A percentile compares a stretch with the other conserved stretches of the same genome.
Evolutionary conservation across 495 filamentous ascomycete genomes (phyloP).

Genomic region (Barbatosphaeria neglecta): DNA sequence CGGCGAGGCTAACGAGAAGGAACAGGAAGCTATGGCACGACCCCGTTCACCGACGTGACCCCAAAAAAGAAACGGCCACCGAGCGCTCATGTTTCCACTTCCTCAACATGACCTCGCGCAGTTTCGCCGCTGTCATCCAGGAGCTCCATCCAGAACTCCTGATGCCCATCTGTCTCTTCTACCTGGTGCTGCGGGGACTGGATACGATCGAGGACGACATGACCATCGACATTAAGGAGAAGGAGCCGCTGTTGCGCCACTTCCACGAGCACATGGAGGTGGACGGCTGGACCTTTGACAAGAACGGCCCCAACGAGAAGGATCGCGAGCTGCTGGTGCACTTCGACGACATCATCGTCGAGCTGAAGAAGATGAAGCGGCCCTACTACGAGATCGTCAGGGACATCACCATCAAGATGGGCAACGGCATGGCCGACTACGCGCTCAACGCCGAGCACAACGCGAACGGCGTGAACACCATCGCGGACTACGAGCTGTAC

Average conservation of each 20-base stretch:
- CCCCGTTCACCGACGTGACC: constrained; percentile 74
- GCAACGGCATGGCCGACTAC: constrained; percentile 97
- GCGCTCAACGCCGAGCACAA: constrained; percentile 70
- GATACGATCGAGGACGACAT: constrained; percentile 99
- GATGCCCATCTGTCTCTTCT: constrained; percentile 85
- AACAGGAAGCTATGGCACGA: constrained; percentile 93
- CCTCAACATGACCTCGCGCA: constrained; percentile 80
- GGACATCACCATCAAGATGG: constrained; percentile 93
- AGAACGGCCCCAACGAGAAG: constrained; percentile 84
- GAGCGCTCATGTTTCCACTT: constrained; percentile 75
- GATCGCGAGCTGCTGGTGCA: constrained; percentile 84
- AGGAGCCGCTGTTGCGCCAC: constrained; percentile 75
- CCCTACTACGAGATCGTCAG: constrained; percentile 77
- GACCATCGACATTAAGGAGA: constrained; percentile 66
- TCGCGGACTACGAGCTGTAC: constrained; percentile 86
- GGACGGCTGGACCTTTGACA: constrained; percentile 82
- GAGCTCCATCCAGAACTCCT: constrained; percentile 91
- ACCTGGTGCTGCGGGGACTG: constrained; percentile 76
- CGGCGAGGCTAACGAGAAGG: neutral
- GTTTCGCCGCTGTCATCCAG: constrained; percentile 87
- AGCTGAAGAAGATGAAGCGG: constrained; percentile 83
- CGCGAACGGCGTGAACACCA: constrained; percentile 64
- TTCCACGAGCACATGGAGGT: constrained; percentile 68
- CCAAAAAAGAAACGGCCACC: constrained; percentile 58
- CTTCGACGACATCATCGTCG: constrained; percentile 74